Evolutionary conservation across 768 basidiomycete species (phyloP).

Genomic region (Suillus lakei): DNA sequence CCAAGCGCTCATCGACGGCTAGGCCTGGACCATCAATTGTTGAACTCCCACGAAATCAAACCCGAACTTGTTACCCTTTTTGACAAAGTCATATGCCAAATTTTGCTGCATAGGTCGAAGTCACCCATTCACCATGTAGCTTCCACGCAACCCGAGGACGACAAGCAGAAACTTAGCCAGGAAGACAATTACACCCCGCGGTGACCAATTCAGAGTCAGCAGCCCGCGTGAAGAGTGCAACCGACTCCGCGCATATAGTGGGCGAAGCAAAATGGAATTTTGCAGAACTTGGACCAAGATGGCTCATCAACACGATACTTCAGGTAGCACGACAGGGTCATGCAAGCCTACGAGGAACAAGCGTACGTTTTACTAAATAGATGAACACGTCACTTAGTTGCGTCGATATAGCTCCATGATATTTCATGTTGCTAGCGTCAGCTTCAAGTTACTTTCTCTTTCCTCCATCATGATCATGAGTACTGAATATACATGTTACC

Average conservation of each 20-base stretch:
- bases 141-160: neutral
- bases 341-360: neutral
- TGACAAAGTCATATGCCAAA: neutral
- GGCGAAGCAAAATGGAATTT: no score
- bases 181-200: neutral
- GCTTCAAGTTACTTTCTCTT: no score
- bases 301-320: neutral
- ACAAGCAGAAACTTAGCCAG: neutral
- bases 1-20: neutral
- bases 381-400: neutral
- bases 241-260: neutral
- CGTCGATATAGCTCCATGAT: neutral
- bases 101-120: neutral
- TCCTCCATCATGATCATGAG: no score
- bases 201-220: neutral
- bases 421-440: neutral
- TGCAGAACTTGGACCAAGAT: no score
- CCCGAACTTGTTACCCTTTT: neutral
- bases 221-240: neutral
- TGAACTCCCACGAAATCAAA: neutral
- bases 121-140: neutral
- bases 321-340: neutral
- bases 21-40: neutral
- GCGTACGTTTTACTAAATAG: neutral
- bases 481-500: no score